Evolutionary conservation across 352 stramenopile genomes (phyloP).

Genomic region (Stramenopiles sp.): DNA sequence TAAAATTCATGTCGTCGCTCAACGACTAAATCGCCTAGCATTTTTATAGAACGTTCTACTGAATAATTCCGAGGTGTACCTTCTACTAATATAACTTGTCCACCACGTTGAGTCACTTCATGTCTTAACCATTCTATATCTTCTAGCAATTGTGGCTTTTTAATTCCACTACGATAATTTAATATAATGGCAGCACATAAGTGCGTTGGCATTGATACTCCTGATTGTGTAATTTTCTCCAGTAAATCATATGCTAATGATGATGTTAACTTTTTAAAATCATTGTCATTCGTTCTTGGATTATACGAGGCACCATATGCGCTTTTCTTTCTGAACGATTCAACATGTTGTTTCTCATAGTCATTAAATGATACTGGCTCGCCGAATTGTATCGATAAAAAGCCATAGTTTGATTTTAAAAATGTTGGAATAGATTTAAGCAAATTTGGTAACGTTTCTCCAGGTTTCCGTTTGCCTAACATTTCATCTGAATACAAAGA

Average conservation of each 20-base stretch:
- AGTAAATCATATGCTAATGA: slow-evolving; percentile 47
- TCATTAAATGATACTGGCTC: slow-evolving; percentile 38
- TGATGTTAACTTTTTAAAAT: slow-evolving; percentile 28
- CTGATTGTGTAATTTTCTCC: slow-evolving; percentile 36
- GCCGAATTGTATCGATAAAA: slow-evolving; percentile 47
- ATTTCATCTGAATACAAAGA: slow-evolving; percentile 52
- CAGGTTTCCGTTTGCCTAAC: slow-evolving; percentile 21
- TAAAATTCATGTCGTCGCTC: slow-evolving; percentile 44
- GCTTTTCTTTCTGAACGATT: neutral
- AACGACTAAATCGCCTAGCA: slow-evolving; percentile 43
- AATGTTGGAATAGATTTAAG: slow-evolving; percentile 40
- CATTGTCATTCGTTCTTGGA: slow-evolving; percentile 9
- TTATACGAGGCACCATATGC: neutral
- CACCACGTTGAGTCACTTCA: slow-evolving; percentile 41
- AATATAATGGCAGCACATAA: slow-evolving; percentile 44
- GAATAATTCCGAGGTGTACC: slow-evolving; percentile 38
- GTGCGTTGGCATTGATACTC: slow-evolving; percentile 45
- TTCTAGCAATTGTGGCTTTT: slow-evolving; percentile 29
- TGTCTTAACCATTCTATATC: slow-evolving; percentile 44
- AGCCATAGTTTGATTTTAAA: slow-evolving; percentile 46
- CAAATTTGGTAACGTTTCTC: slow-evolving; percentile 47
- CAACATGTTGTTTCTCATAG: slow-evolving; percentile 18
- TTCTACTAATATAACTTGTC: slow-evolving; percentile 41
- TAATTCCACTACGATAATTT: slow-evolving; percentile 46
- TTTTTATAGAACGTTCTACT: slow-evolving; percentile 35